phyloP scores from a whole-genome alignment of 1,284 basidiomycete genomes.

The Pascua guehoae region DNA sequence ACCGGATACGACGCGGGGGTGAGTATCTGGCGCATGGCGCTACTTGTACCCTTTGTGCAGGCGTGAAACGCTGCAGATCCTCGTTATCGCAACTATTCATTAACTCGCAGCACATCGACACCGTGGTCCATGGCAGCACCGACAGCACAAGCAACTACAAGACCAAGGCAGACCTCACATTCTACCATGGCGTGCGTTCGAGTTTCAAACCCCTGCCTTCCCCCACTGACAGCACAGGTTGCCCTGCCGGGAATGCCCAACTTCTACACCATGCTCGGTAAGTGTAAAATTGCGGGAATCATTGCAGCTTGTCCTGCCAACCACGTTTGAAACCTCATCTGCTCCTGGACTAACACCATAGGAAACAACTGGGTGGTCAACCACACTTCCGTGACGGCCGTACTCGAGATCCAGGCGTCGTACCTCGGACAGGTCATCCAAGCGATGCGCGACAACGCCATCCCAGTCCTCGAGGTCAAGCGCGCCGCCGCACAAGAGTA shows the following conservation, averaged over 20 bases:
- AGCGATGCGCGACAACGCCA: constrained; percentile 9
- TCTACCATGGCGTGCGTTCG: constrained; percentile 9
- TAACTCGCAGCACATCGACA: not conserved
- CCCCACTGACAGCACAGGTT: not conserved
- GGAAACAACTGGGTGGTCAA: constrained; percentile 29
- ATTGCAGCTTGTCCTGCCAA: too few relatives aligned
- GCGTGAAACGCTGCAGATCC: not conserved
- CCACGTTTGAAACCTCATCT: too few relatives aligned
- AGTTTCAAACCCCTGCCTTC: too few relatives aligned
- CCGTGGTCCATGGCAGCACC: not conserved
- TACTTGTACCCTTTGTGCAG: not conserved
- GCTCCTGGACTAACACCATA: too few relatives aligned
- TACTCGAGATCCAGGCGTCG: constrained; percentile 15
- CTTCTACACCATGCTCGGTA: constrained; percentile 20
- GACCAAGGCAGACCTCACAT: constrained; percentile 4
- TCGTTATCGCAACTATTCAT: too few relatives aligned
- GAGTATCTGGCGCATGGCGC: not conserved
- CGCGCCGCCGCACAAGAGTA: constrained; percentile 13
- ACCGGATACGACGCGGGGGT: constrained; percentile 9
- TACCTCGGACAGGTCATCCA: constrained; percentile 14
- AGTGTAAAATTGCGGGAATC: too few relatives aligned
- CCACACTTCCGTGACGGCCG: constrained; percentile 15
- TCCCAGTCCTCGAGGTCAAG: constrained; percentile 6
- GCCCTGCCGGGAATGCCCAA: constrained; percentile 26
- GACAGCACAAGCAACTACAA: constrained; percentile 6